These are phyloP conservation scores for Tetradesmus lagerheimii DNA, from an alignment of 139 green algal species.

Conservation along the genomic window DNA sequence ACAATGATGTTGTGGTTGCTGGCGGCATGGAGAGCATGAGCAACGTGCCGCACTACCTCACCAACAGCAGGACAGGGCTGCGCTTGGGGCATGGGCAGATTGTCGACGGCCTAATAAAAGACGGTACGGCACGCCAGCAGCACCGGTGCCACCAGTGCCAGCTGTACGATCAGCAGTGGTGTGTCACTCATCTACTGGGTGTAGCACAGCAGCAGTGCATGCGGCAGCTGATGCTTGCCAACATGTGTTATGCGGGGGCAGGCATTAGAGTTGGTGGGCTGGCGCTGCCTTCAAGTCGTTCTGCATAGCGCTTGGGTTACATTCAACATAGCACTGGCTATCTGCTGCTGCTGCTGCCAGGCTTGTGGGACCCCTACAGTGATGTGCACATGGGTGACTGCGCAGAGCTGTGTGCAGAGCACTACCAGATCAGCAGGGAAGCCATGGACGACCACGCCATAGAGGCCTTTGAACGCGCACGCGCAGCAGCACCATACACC, in stretches of 20 bases:
- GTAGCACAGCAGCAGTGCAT: not conserved
- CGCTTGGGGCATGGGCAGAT: conserved; percentile 74
- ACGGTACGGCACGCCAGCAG: conserved; percentile 49
- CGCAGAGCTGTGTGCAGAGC: conserved; percentile 79
- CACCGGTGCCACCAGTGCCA: not conserved
- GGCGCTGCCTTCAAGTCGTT: no score
- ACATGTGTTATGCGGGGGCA: no score
- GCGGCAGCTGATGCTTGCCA: no score
- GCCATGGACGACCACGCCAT: conserved; percentile 79
- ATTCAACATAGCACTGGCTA: not conserved
- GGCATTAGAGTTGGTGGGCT: no score
- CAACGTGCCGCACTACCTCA: conserved; percentile 90
- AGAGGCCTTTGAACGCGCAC: conserved; percentile 66
- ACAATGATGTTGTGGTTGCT: conserved; percentile 80
- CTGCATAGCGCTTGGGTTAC: no score
- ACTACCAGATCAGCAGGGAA: conserved; percentile 70
- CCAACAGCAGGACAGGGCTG: conserved; percentile 19
- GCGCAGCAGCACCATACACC: conserved; percentile 21
- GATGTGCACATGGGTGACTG: conserved; percentile 91
- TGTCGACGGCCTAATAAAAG: conserved; percentile 65
- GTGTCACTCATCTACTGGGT: no score
- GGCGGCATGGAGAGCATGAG: conserved; percentile 96
- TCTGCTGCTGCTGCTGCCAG: conserved; percentile 40
- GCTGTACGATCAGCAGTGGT: not conserved
- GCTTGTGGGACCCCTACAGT: conserved; percentile 85